Conservation (phyloP, 2,329 filamentous ascomycete species). For the Sodiomyces alkalinus region DNA sequence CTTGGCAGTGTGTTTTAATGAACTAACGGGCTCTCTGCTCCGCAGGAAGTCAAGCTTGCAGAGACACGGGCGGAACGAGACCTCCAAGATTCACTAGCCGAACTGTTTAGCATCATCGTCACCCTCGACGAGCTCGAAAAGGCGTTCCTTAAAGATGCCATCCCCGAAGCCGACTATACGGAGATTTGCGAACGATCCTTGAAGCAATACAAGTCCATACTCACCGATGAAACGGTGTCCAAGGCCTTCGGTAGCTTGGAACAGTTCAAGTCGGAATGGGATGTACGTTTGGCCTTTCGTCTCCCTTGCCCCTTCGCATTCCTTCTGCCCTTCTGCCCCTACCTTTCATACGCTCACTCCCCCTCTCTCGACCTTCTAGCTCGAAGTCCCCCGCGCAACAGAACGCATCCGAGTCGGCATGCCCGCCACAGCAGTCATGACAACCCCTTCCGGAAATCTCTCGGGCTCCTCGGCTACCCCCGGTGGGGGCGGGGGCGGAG, state of each 20-base stretch:
- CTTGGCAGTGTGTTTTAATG: constrained; percentile 26
- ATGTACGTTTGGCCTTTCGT: constrained; percentile 40
- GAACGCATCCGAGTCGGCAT: constrained; percentile 86
- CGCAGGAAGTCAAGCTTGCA: constrained; percentile 80
- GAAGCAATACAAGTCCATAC: constrained; percentile 91
- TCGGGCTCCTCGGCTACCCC: constrained; percentile 26
- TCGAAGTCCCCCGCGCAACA: constrained; percentile 87
- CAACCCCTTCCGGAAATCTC: too few relatives aligned
- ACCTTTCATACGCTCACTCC: not conserved
- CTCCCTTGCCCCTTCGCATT: constrained; percentile 1
- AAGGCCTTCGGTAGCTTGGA: constrained; percentile 77
- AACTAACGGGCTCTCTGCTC: constrained; percentile 22
- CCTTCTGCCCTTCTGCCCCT: not conserved
- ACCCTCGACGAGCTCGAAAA: constrained; percentile 93
- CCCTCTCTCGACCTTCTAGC: constrained; percentile 30
- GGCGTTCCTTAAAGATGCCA: constrained; percentile 89
- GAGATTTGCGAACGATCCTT: constrained; percentile 88
- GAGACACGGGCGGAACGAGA: constrained; percentile 80
- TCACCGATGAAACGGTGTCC: constrained; percentile 84
- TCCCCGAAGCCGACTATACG: constrained; percentile 83
- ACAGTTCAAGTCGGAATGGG: constrained; percentile 82
- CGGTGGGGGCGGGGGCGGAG: too few relatives aligned
- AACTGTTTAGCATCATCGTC: constrained; percentile 94
- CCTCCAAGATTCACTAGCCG: constrained; percentile 86
- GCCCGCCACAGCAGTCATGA: constrained; percentile 62